These are phyloP conservation scores for Corylus avellana DNA, from an alignment of 306 rosid genomes.

Conservation along the genomic window DNA sequence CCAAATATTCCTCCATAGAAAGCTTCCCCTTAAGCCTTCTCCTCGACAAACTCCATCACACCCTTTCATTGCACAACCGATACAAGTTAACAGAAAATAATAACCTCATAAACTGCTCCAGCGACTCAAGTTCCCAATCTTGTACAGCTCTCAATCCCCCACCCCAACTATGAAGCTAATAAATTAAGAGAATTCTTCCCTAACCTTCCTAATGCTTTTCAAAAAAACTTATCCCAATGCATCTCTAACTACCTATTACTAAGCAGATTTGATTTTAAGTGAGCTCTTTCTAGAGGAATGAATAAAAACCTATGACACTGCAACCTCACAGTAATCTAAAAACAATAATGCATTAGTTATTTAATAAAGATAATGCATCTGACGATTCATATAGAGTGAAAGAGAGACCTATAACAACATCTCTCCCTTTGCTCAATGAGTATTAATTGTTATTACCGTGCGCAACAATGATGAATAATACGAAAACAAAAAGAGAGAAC, in stretches of 20 bases:
- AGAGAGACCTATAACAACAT: background rate
- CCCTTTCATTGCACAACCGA: background rate
- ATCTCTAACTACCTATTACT: background rate
- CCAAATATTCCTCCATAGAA: conserved; percentile 1
- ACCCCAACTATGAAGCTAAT: background rate
- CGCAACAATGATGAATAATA: no score
- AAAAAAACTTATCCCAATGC: background rate
- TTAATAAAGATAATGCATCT: no score
- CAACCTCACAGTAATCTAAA: background rate
- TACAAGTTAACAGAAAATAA: conserved; percentile 27
- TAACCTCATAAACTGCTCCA: conserved; percentile 7
- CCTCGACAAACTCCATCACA: background rate
- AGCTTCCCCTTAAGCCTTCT: background rate
- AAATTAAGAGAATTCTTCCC: background rate
- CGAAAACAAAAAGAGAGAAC: no score
- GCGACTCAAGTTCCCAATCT: background rate
- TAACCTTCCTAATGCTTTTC: background rate
- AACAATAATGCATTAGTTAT: background rate
- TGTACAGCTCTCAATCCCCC: background rate
- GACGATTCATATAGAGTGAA: background rate
- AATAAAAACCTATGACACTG: background rate
- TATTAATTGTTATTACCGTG: no score
- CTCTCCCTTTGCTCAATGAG: no score
- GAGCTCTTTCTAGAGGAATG: background rate
- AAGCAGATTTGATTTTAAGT: background rate